Base-by-base conservation (phyloP, 768 basidiomycete species). In the Lactarius hengduanensis region DNA sequence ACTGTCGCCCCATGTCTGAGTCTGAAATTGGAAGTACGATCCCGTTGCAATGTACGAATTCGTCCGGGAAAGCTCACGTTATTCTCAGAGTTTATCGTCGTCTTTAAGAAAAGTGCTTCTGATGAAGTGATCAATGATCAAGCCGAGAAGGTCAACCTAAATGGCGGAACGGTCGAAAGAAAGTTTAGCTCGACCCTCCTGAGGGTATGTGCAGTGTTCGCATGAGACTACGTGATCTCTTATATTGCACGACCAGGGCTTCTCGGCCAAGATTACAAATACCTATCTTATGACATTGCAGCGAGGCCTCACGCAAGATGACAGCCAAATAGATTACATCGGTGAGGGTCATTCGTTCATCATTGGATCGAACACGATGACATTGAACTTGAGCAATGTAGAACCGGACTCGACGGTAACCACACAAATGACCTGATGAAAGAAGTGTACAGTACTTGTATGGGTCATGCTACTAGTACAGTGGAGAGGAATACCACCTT, bases 81-180 rank as follows among this genome's bases (percentile, higher is more conserved):
- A 26, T 38, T 38, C 7, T 6, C 72, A 86, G 84, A 75, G 69
- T 86, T 79, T 71, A 85, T 86, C 62, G 80, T 87, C 50, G 78
- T 84, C 8, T 86, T 87, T 77, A 86, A 85, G 73, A 73, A 80
- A 2, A 55, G 63, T 32, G 83, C 78, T 47, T 72, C 80, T 32
- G 59, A 75, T 43, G 80, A 78, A 10, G 72, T 80, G 61, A 77
- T 86, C 40, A 70, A 81, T 40, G 69, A 80, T 57, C 84, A 79
- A 65, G 78, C 73, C 8, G 66, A 75, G 0, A 73, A 78, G 1
- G 78, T 86, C 13, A 69, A 71, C 26, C 66, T 57, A 6, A 77
- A 79, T 61, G 85, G 84, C 20, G 83, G 84, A 36, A 59, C 73
- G n/a, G 79, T 86, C 18, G 76, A 71, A 2, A 72, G 80, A 15